Evolutionary conservation across 352 stramenopile species (phyloP), one percentile per base, ranked within the genome.

Genomic region (Pythium insidiosum): DNA sequence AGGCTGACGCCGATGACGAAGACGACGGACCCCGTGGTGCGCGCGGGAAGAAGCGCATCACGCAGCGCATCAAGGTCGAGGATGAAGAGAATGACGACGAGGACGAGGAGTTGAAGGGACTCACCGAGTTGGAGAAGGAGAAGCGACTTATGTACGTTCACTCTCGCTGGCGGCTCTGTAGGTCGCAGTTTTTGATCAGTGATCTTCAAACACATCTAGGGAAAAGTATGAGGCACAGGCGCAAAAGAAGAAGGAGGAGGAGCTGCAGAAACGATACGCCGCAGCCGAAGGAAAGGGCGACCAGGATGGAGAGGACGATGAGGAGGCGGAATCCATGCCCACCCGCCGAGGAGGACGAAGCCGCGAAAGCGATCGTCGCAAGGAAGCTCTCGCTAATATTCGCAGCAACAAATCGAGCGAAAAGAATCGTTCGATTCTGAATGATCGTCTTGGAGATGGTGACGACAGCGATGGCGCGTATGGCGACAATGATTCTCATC

Each of bases 101-200:
- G 22, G 73, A 82, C 46, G 60, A 65, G 4, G 76, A 86, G 15
- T 53, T 89, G 23, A 69, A 77, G 52, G 80, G 80, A 6, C 62
- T 93, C 3, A 93, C 79, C 1, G 80, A 93, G 49, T 77, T 93
- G 15, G 80, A 93, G 58, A 93, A 93, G 52, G 80, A 93, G 57
- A 79, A 89, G 61, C 72, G 77, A 0, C 60, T 93, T 33, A 54
- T 93, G 66, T 79, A 59, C 40, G 63, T 77, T 5, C 35, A 63
- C n/a, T n/a, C n/a, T n/a, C n/a, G n/a, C n/a, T n/a, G n/a, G n/a
- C n/a, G n/a, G n/a, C n/a, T n/a, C 15, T 15, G 16, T 36, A 16
- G 6, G 23, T 7, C 18, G 31, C 43, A n/a, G n/a, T n/a, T n/a
- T n/a, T n/a, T n/a, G n/a, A 43, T 37, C 15, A 1, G 11, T 42